Evolutionary conservation across 2,329 filamentous ascomycete genomes (phyloP).

Genomic region (Ascochyta clinopodiicola): DNA sequence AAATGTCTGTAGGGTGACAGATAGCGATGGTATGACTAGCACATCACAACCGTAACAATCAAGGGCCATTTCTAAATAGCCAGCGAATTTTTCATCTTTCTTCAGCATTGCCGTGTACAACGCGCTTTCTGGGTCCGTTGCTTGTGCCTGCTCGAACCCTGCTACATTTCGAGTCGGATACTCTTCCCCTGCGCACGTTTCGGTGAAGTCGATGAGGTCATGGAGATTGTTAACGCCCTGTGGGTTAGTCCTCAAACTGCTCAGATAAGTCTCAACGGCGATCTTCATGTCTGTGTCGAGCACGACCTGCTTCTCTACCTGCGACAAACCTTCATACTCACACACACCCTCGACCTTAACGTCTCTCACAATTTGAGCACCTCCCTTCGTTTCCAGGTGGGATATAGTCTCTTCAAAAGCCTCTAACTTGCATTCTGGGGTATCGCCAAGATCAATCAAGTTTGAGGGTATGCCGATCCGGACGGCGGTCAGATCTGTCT

Average conservation of each 20-base stretch:
- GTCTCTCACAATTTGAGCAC: slow-evolving; percentile 24
- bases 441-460: not conserved
- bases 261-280: slow-evolving; percentile 62
- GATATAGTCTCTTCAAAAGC: slow-evolving; percentile 10
- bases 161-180: slow-evolving; percentile 63
- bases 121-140: slow-evolving; percentile 55
- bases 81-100: slow-evolving; percentile 57
- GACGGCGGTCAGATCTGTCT: slow-evolving; percentile 4
- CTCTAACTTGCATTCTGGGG: slow-evolving; percentile 1
- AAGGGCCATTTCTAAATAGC: slow-evolving; percentile 64
- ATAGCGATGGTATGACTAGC: slow-evolving; percentile 62
- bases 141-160: slow-evolving; percentile 16
- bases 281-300: slow-evolving; percentile 63
- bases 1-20: slow-evolving; percentile 52
- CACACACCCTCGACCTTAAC: slow-evolving; percentile 48
- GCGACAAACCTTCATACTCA: slow-evolving; percentile 50
- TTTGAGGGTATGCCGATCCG: slow-evolving; percentile 15
- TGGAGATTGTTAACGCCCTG: slow-evolving; percentile 58
- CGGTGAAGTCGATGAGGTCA: slow-evolving; percentile 62
- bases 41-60: slow-evolving; percentile 62
- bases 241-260: slow-evolving; percentile 61
- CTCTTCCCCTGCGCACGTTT: slow-evolving; percentile 57
- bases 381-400: slow-evolving; percentile 4
- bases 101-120: slow-evolving; percentile 62
- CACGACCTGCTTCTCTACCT: slow-evolving; percentile 43